Base-by-base conservation (phyloP, 257 asterid species). In the Paulownia fortunei region DNA sequence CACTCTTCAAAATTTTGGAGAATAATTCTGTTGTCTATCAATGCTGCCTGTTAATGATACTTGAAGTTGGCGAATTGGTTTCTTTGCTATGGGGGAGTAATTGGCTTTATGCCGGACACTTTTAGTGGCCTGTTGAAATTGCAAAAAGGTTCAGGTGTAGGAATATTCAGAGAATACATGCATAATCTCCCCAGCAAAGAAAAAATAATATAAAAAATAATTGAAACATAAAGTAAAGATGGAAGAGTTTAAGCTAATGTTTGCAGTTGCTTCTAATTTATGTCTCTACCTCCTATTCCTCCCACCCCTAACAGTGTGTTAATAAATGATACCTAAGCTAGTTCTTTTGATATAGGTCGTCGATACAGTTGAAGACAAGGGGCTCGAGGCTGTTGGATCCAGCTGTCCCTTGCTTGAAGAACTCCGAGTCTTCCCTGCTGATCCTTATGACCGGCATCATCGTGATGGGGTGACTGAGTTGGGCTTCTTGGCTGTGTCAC, bases 331-430 rank as follows among this genome's bases (percentile, higher is more conserved):
- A 1, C 49, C 46, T 65, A 8, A 73, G 41, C 65, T 67, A 24
- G 55, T 82, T 79, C 72, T 76, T 81, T 76, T 60, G 16, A 16
- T 81, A 44, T 78, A 93, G 97, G 96, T 93, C 60, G 76, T 83
- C 3, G 98, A 93, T 81, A 89, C 94, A 0, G 88, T 92, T 59
- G 91, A 86, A 86, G 98, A 92, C 78, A 88, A 90, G 84, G 98
- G 98, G 47, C 93, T 92, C 3, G 90, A 88, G 87, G 95, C 96
- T 23, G 91, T 89, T 68, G 94, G 97, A 42, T 79, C 81, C 42
- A 81, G 92, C 82, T 92, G 98, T 77, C 97, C 92, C 32, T 85
- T 89, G 80, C 96, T 92, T 13, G 95, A 92, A 86, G 98, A 92
- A 72, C 81, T 91, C 9, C 92, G 98, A 6, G 98, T 93, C 75